phyloP scores from a whole-genome alignment of 768 basidiomycete species.

The Pilatotrama ljubarskyi region DNA sequence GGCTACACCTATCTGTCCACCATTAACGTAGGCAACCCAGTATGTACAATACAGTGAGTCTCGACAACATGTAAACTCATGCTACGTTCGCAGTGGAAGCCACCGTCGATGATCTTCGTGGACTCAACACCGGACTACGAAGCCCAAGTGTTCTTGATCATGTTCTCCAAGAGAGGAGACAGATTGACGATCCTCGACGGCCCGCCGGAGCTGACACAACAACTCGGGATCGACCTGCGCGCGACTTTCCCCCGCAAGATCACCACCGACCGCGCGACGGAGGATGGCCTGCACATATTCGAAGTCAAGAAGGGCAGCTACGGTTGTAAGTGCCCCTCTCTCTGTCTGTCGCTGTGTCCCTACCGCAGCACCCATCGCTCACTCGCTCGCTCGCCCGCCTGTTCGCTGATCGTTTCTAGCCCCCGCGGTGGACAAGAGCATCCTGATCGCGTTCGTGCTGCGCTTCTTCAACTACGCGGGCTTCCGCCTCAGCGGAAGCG shows the following conservation, averaged over 20 bases:
- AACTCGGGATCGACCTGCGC: conserved; percentile 42
- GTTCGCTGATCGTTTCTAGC: conserved; percentile 28
- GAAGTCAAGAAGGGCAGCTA: conserved; percentile 49
- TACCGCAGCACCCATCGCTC: background rate
- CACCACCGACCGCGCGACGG: conserved; percentile 43
- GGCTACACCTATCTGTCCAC: conserved; percentile 69
- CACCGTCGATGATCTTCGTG: conserved; percentile 70
- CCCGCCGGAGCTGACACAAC: conserved; percentile 39
- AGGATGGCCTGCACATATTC: conserved; percentile 54
- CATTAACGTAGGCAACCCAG: conserved; percentile 52
- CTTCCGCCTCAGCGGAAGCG: conserved; percentile 63
- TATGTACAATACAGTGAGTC: conserved; percentile 30
- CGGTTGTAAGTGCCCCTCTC: conserved; percentile 16
- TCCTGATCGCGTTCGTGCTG: conserved; percentile 63
- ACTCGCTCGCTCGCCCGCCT: background rate
- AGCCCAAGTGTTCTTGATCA: conserved; percentile 64
- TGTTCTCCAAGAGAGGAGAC: conserved; percentile 61
- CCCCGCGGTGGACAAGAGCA: conserved; percentile 47
- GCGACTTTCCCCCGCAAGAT: conserved; percentile 44
- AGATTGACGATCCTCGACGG: conserved; percentile 49
- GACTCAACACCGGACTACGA: conserved; percentile 47
- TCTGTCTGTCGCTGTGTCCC: background rate
- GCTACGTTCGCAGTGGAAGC: conserved; percentile 34
- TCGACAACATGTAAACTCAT: background rate
- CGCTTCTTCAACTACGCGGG: conserved; percentile 57